These are phyloP conservation scores for Mastigamoeba balamuthi DNA, from an alignment of 78 protist genomes.

Conservation along the genomic window DNA sequence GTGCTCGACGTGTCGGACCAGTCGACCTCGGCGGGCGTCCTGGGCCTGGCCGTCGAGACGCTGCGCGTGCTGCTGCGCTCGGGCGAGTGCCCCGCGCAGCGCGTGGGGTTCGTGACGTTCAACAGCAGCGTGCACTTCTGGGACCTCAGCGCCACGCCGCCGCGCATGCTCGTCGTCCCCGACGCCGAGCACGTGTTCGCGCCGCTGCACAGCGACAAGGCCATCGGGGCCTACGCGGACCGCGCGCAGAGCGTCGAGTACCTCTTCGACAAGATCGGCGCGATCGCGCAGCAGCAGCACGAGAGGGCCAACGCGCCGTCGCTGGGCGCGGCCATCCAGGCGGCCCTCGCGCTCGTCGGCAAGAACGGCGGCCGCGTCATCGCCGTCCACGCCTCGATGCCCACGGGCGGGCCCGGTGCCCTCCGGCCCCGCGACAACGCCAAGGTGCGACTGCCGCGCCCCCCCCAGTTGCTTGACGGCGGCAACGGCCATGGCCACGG, in stretches of 20 bases:
- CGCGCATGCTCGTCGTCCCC: constrained; percentile 46
- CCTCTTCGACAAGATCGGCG: constrained; percentile 15
- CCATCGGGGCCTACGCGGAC: constrained; percentile 23
- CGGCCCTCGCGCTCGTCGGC: too few relatives aligned
- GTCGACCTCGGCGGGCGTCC: background rate
- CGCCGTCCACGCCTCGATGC: background rate
- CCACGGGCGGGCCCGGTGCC: background rate
- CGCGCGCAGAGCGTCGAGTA: constrained; percentile 15
- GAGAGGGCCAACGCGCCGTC: background rate
- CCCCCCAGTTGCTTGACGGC: too few relatives aligned
- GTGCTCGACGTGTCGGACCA: background rate
- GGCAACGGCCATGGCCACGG: too few relatives aligned
- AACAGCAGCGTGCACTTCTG: constrained; percentile 45
- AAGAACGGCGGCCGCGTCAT: background rate
- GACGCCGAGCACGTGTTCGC: constrained; percentile 28
- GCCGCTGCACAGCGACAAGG: constrained; percentile 20
- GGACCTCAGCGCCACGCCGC: constrained; percentile 12
- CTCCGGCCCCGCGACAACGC: background rate
- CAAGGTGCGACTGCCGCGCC: too few relatives aligned
- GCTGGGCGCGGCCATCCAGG: constrained; percentile 38
- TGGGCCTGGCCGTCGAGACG: background rate
- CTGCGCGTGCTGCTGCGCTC: background rate
- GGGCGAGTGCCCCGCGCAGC: constrained; percentile 6
- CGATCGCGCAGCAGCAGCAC: constrained; percentile 10
- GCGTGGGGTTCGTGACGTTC: constrained; percentile 50